Evolutionary conservation across 768 basidiomycete species (phyloP).

Genomic region (Boletus bicolor): DNA sequence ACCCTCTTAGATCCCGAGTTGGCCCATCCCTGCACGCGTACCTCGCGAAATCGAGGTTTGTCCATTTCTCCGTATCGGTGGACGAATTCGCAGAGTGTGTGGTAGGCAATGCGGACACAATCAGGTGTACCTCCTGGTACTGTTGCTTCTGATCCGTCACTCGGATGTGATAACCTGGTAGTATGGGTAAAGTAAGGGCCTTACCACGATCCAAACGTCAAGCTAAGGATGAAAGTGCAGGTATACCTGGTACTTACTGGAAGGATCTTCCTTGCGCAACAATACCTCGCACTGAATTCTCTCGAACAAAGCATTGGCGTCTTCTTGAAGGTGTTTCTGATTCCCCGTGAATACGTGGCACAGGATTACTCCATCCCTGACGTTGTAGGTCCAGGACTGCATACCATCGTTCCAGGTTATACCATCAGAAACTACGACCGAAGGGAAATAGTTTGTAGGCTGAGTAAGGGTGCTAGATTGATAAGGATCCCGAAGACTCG

Average conservation of each 20-base stretch:
- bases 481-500: conserved; percentile 21
- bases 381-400: conserved; percentile 24
- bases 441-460: conserved; percentile 20
- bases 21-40: conserved; percentile 43
- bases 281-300: conserved; percentile 37
- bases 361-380: conserved; percentile 25
- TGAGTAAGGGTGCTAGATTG: conserved; percentile 12
- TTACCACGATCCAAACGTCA: conserved; percentile 8
- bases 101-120: conserved; percentile 19
- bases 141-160: conserved; percentile 11
- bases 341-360: conserved; percentile 53
- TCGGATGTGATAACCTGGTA: conserved; percentile 11
- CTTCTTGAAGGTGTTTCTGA: conserved; percentile 35
- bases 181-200: conserved; percentile 30
- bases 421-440: conserved; percentile 9
- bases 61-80: conserved; percentile 35
- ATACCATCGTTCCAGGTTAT: conserved; percentile 32
- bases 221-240: background rate
- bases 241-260: conserved; percentile 17
- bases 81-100: conserved; percentile 31
- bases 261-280: conserved; percentile 17
- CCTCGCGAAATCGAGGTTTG: conserved; percentile 31
- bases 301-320: conserved; percentile 37
- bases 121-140: conserved; percentile 27
- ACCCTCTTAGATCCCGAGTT: conserved; percentile 39